These are phyloP conservation scores for Tetrapisispora nanseiensis DNA, from an alignment of 805 yeast species.

Conservation along the genomic window DNA sequence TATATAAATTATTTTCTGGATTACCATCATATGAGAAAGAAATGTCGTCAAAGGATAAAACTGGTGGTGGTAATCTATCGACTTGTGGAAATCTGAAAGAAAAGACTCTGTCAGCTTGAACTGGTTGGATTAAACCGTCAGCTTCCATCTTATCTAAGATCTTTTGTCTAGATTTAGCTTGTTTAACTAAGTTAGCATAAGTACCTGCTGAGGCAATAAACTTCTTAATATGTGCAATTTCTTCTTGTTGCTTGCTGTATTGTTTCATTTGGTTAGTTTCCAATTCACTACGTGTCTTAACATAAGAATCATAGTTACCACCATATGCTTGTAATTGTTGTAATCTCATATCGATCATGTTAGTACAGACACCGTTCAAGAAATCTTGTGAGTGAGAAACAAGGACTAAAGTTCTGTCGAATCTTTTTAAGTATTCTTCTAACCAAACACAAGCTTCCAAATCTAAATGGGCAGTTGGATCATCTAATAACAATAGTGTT, in stretches of 20 bases:
- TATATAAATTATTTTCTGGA: slow-evolving; percentile 79
- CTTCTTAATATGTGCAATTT: slow-evolving; percentile 94
- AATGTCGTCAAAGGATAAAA: slow-evolving; percentile 89
- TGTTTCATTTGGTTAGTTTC: slow-evolving; percentile 98
- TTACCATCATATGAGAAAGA: slow-evolving; percentile 84
- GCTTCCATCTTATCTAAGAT: slow-evolving; percentile 99
- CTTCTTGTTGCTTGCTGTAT: slow-evolving; percentile 95
- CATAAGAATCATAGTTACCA: slow-evolving; percentile 97
- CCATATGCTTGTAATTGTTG: slow-evolving; percentile 70
- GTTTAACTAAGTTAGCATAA: slow-evolving; percentile 95
- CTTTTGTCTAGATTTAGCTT: slow-evolving; percentile 98
- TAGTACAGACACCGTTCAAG: slow-evolving; percentile 96
- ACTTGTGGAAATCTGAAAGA: slow-evolving; percentile 90
- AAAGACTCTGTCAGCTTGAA: slow-evolving; percentile 86
- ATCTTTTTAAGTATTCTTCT: slow-evolving; percentile 92
- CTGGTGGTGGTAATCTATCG: slow-evolving; percentile 98
- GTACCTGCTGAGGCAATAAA: slow-evolving; percentile 99
- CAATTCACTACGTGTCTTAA: slow-evolving; percentile 86
- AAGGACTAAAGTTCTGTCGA: slow-evolving; percentile 84
- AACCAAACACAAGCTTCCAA: slow-evolving; percentile 99
- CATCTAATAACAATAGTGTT: slow-evolving; percentile 86
- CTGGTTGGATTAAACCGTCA: slow-evolving; percentile 91
- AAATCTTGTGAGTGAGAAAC: slow-evolving; percentile 99
- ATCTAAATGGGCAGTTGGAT: slow-evolving; percentile 99
- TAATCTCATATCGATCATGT: slow-evolving; percentile 95